These are phyloP conservation scores for Fragaria iinumae DNA, from an alignment of 306 rosid species.

Conservation along the genomic window DNA sequence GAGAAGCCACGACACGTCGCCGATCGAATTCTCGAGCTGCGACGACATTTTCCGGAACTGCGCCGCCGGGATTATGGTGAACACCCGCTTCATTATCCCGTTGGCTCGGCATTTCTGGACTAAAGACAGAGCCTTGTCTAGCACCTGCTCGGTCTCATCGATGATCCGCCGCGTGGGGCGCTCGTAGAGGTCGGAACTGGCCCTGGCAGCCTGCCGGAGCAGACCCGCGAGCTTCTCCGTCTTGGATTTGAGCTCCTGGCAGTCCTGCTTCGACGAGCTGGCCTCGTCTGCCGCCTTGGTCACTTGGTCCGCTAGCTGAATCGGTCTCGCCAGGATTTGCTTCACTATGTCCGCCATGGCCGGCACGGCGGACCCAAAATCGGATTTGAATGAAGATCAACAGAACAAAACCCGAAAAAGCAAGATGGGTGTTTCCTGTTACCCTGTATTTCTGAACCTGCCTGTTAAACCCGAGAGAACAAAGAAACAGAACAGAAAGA, in stretches of 20 bases:
- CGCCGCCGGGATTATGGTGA: conserved; percentile 68
- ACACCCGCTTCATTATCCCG: conserved; percentile 73
- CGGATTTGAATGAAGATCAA: background rate
- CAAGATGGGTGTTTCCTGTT: background rate
- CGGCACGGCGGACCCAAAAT: conserved; percentile 29
- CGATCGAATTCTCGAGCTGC: conserved; percentile 72
- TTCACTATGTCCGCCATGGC: conserved; percentile 82
- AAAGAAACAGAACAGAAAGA: background rate
- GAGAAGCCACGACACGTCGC: conserved; percentile 88
- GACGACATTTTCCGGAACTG: conserved; percentile 66
- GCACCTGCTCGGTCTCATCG: conserved; percentile 71
- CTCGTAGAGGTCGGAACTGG: conserved; percentile 83
- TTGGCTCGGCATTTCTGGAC: conserved; percentile 65
- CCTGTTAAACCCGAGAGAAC: background rate
- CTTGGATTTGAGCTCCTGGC: conserved; percentile 66
- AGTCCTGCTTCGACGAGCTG: conserved; percentile 60
- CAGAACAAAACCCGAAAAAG: background rate
- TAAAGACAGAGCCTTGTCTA: conserved; percentile 55
- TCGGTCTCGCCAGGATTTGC: conserved; percentile 66
- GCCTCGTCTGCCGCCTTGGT: conserved; percentile 71
- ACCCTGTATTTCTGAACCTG: background rate
- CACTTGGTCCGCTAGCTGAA: conserved; percentile 79
- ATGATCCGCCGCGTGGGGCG: conserved; percentile 83
- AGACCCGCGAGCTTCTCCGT: conserved; percentile 72
- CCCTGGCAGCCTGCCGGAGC: conserved; percentile 85